Base-by-base conservation (phyloP, 495 filamentous ascomycete species). In the Corynascus novoguineensis region DNA sequence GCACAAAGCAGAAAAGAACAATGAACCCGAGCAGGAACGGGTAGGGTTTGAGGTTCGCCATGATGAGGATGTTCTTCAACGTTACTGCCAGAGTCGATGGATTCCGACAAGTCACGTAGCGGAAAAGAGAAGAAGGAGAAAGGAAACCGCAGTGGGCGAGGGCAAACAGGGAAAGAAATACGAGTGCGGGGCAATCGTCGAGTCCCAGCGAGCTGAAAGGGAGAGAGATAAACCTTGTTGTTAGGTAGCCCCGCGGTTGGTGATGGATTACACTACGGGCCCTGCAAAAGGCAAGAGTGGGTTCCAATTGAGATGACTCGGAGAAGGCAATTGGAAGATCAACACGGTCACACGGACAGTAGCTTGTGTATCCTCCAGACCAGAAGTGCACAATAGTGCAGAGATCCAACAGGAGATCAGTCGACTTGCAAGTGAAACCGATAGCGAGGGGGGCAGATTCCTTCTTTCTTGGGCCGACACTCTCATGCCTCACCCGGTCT, bases 1-100 rank as follows among this genome's bases (percentile, higher is more conserved):
- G 73, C 21, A 83, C 80, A 41, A 78, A 79, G 58, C 86, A 71
- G 56, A 81, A 73, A 27, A 92, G 69, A 22, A 89, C 64, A 48
- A 88, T 46, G 44, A 78, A 68, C 57, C 68, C 70, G 48, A 77
- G 66, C 12, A 78, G 58, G 50, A 78, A 60, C 50, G 70, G 71
- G 67, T 68, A 72, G 9, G 70, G 66, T 59, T 71, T 77, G 35
- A 72, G 50, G 50, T 53, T 56, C 59, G 70, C 65, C 76, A 79
- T 79, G 47, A 53, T 71, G 53, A 48, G 55, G 58, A 54, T 56
- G 46, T 29, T 6, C n/a, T n/a, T n/a, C n/a, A n/a, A n/a, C n/a
- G n/a, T 46, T 44, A 25, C 15, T 25, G 25, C 6, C 4, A 48
- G 7, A 27, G 47, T 48, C 38, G 35, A 49, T 41, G 7, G 37